Evolutionary conservation across 2,329 filamentous ascomycete genomes (phyloP).

Genomic region (Epichloe brachyelytri): DNA sequence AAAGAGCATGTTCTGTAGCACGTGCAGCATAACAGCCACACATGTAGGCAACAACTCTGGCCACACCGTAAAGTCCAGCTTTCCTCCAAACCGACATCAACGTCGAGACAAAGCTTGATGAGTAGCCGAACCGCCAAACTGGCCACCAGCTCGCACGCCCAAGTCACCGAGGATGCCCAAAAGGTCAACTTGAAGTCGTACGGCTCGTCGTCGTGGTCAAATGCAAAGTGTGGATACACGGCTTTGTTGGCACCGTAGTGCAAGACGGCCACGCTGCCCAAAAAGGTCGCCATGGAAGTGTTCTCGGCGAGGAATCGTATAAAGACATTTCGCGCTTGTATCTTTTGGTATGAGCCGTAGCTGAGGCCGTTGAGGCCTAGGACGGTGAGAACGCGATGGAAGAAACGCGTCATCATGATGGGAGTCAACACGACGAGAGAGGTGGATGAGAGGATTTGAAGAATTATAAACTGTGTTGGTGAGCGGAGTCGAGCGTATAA

Average conservation of each 20-base stretch:
- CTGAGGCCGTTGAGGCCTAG: constrained; percentile 45
- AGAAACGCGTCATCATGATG: constrained; percentile 46
- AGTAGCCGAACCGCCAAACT: constrained; percentile 46
- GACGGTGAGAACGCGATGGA: constrained; percentile 41
- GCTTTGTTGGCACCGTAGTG: constrained; percentile 55
- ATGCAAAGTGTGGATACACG: constrained; percentile 58
- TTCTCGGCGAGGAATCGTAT: constrained; percentile 56
- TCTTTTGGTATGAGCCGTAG: constrained; percentile 52
- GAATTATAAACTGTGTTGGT: constrained; percentile 50
- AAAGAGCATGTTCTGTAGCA: constrained; percentile 61
- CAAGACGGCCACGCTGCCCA: constrained; percentile 51
- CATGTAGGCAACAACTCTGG: constrained; percentile 54
- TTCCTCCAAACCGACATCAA: constrained; percentile 51
- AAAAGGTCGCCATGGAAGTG: constrained; percentile 53
- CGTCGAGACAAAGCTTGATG: constrained; percentile 43
- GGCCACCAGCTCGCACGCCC: constrained; percentile 52
- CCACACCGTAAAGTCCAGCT: constrained; percentile 51
- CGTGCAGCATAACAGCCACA: constrained; percentile 53
- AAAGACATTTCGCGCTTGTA: constrained; percentile 53
- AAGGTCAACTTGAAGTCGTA: constrained; percentile 55
- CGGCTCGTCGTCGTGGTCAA: constrained; percentile 33
- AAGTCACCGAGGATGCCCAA: constrained; percentile 49
- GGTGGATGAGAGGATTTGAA: constrained; percentile 51
- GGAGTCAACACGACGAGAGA: constrained; percentile 51
- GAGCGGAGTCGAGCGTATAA: constrained; percentile 55